Conservation (phyloP, 768 basidiomycete species). For the Termitomyces sp. region DNA sequence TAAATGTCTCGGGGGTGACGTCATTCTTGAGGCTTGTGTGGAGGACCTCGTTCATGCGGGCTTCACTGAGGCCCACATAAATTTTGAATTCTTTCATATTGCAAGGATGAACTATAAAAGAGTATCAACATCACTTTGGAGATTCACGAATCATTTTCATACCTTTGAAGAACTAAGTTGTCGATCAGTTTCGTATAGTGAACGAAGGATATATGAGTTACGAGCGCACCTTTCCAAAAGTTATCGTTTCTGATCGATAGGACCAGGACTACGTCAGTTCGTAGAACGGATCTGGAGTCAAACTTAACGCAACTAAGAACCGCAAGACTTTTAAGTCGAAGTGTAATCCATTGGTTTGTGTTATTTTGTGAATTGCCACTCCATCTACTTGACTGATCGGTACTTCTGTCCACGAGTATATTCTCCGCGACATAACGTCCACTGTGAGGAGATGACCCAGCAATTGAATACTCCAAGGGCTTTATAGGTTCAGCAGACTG, state of each 20-base stretch:
- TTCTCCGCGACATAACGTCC: conserved; percentile 65
- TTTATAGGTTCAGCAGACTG: conserved; percentile 15
- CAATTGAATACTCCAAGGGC: conserved; percentile 43
- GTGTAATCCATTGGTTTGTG: conserved; percentile 64
- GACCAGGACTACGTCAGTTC: conserved; percentile 1
- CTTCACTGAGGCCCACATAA: conserved; percentile 55
- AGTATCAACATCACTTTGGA: conserved; percentile 5
- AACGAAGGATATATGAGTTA: conserved; percentile 1
- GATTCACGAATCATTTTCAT: conserved; percentile 9
- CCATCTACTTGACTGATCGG: conserved; percentile 69
- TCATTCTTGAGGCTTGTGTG: conserved; percentile 65
- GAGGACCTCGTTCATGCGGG: conserved; percentile 65
- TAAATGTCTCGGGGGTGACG: conserved; percentile 54
- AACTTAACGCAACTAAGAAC: conserved; percentile 56
- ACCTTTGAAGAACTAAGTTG: conserved; percentile 37
- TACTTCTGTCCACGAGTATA: conserved; percentile 57
- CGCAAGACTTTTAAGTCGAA: conserved; percentile 52
- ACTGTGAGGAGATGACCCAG: conserved; percentile 64
- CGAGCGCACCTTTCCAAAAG: conserved; percentile 69
- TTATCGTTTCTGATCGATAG: conserved; percentile 50
- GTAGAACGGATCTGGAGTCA: neutral
- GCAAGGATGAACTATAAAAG: conserved; percentile 65
- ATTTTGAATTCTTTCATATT: conserved; percentile 83
- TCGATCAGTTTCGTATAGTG: neutral
- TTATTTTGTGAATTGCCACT: conserved; percentile 59